Evolutionary conservation across 2,329 filamentous ascomycete genomes (phyloP).

Genomic region (Endothia cerciana): DNA sequence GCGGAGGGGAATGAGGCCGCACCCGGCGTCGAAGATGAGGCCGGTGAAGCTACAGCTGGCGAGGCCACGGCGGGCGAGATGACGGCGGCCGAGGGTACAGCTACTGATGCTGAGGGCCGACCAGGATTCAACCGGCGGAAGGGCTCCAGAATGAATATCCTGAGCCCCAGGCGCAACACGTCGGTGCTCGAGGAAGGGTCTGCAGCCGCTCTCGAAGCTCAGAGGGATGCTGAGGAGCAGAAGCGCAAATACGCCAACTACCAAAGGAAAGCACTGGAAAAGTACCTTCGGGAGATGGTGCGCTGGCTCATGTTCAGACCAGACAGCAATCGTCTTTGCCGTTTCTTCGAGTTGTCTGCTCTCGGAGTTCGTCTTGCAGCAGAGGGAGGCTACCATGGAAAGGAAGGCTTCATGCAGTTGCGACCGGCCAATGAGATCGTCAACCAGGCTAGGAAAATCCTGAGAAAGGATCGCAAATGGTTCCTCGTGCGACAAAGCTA

Average conservation of each 20-base stretch:
- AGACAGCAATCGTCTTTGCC: constrained; percentile 93
- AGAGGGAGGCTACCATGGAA: constrained; percentile 96
- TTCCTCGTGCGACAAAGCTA: constrained; percentile 98
- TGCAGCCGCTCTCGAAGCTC: constrained; percentile 41
- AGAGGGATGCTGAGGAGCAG: constrained; percentile 59
- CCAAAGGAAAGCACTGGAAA: constrained; percentile 83
- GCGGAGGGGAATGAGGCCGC: constrained; percentile 37
- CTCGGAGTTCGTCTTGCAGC: constrained; percentile 91
- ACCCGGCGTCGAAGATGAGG: constrained; percentile 32
- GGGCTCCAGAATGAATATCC: constrained; percentile 54
- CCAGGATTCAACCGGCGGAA: constrained; percentile 47
- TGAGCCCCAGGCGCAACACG: constrained; percentile 57
- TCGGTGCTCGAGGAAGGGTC: constrained; percentile 54
- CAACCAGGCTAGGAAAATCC: constrained; percentile 77
- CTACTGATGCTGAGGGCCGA: constrained; percentile 68
- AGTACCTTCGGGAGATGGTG: constrained; percentile 91
- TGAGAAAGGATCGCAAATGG: constrained; percentile 90
- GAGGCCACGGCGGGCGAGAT: constrained; percentile 51
- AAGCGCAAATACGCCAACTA: constrained; percentile 73
- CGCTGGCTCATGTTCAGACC: constrained; percentile 95
- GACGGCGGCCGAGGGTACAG: constrained; percentile 65
- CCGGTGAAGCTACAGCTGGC: constrained; percentile 47
- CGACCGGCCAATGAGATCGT: constrained; percentile 87
- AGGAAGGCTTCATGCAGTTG: constrained; percentile 92
- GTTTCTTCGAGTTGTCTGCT: constrained; percentile 93